Percentiles rank a stretch among this genome's conserved stretches.
Evolutionary conservation across 2,329 filamentous ascomycete genomes (phyloP).

Genomic region (Xylariaceae sp.): DNA sequence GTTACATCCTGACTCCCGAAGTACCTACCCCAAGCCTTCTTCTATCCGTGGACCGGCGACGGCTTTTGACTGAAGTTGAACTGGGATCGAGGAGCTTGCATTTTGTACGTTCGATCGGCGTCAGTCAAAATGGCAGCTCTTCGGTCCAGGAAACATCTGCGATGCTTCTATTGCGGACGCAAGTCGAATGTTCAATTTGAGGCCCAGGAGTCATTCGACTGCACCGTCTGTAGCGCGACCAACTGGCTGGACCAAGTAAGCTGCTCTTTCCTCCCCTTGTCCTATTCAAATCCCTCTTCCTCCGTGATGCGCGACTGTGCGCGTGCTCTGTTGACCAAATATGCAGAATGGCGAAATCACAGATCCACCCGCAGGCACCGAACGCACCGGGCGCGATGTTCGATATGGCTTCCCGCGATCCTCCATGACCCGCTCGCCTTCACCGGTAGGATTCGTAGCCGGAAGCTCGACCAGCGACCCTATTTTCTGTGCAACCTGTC

Average conservation of each 20-base stretch:
- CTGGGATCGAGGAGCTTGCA: conserved; percentile 3
- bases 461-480: conserved; percentile 32
- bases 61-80: neutral
- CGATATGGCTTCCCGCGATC: conserved; percentile 45
- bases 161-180: conserved; percentile 80
- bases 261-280: conserved; percentile 1
- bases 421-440: conserved; percentile 26
- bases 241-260: conserved; percentile 84
- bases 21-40: neutral
- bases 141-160: conserved; percentile 38
- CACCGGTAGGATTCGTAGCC: conserved; percentile 31
- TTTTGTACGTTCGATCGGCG: conserved; percentile 6
- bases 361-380: conserved; percentile 68
- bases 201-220: conserved; percentile 62
- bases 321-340: conserved; percentile 19
- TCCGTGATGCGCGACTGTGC: neutral
- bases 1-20: neutral
- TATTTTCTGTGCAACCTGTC: conserved; percentile 68
- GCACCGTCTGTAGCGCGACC: conserved; percentile 72
- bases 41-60: neutral
- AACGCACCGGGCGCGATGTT: conserved; percentile 39
- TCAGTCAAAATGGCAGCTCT: conserved; percentile 27
- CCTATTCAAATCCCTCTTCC: neutral
- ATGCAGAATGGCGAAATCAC: conserved; percentile 77
- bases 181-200: conserved; percentile 57